Evolutionary conservation across 352 stramenopile genomes (phyloP).

Genomic region (Phytopythium montanum): DNA sequence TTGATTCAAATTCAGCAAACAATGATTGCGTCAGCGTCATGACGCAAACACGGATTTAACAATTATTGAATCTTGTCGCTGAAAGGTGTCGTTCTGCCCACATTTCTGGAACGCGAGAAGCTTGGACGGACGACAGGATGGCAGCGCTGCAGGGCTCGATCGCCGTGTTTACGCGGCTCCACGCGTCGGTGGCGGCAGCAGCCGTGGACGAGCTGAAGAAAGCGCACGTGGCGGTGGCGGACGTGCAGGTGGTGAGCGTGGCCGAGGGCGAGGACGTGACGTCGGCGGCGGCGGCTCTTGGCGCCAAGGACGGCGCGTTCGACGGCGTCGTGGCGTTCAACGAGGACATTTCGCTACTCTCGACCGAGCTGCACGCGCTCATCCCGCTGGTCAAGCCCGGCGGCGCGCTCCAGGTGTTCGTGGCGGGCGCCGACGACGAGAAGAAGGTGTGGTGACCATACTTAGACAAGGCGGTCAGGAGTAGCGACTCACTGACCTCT

Average conservation of each 20-base stretch:
- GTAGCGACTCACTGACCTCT: neutral
- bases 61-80: no score
- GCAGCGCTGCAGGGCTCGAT: conserved; percentile 47
- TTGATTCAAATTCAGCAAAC: no score
- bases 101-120: no score
- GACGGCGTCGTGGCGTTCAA: conserved; percentile 59
- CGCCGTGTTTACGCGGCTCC: conserved; percentile 50
- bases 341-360: conserved; percentile 40
- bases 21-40: no score
- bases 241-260: conserved; percentile 46
- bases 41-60: no score
- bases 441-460: conserved; percentile 62
- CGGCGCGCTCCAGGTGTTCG: conserved; percentile 50
- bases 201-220: conserved; percentile 49
- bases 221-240: conserved; percentile 26
- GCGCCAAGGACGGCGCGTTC: conserved; percentile 24
- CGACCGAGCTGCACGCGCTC: conserved; percentile 35
- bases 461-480: no score
- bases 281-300: conserved; percentile 32
- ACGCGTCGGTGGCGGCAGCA: conserved; percentile 18
- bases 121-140: no score
- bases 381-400: conserved; percentile 49
- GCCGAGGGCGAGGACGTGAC: conserved; percentile 31
- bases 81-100: no score
- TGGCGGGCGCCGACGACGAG: conserved; percentile 47